Percentiles rank a stretch among this genome's conserved stretches.
Conservation (phyloP, 768 basidiomycete genomes). For the Tricholoma matsutake region DNA sequence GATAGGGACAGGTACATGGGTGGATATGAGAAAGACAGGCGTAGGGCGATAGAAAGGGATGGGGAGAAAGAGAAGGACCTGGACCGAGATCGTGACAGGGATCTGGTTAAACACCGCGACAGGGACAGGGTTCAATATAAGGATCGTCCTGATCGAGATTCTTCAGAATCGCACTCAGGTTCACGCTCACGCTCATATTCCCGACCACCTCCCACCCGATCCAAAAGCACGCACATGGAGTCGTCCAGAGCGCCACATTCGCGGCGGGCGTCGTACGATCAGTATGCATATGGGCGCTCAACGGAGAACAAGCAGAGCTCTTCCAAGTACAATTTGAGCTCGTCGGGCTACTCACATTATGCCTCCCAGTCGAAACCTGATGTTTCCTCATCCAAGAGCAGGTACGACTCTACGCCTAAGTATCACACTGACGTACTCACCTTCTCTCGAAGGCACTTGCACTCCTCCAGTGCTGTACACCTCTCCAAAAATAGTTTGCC, state of each 20-base stretch:
- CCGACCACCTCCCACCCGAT: neutral
- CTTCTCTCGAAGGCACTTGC: neutral
- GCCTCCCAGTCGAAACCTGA: constrained; percentile 1
- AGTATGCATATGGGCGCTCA: constrained; percentile 2
- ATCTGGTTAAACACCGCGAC: constrained; percentile 1
- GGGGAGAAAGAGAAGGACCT: neutral
- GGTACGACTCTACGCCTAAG: neutral
- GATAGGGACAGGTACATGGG: constrained; percentile 3
- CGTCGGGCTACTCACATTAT: neutral
- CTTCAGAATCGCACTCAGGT: constrained; percentile 5
- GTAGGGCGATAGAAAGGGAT: neutral
- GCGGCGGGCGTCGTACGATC: constrained; percentile 11
- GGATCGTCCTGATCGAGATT: constrained; percentile 4
- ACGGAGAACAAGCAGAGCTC: constrained; percentile 3
- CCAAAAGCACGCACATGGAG: neutral
- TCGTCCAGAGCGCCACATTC: neutral
- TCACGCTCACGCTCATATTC: neutral
- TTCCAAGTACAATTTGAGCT: neutral
- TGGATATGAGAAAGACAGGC: neutral
- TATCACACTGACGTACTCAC: neutral
- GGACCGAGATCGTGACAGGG: constrained; percentile 2
- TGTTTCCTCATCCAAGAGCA: neutral
- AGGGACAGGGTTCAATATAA: constrained; percentile 1
- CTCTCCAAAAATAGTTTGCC: neutral
- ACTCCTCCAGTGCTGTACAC: neutral